Conservation (phyloP, 202 grass and related monocot species). For the Elaeis oleifera region DNA sequence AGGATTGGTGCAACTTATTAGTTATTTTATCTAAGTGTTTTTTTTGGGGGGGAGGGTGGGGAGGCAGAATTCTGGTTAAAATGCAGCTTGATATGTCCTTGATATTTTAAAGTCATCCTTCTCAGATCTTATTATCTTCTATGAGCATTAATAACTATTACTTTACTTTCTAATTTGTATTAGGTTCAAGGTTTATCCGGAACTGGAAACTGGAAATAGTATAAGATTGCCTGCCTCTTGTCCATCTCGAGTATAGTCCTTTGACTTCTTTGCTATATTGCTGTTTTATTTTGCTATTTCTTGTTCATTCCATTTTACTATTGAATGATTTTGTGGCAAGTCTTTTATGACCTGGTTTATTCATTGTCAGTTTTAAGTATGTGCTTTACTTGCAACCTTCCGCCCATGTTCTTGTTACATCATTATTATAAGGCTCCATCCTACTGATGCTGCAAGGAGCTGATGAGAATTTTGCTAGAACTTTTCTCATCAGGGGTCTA, state of each 20-base stretch:
- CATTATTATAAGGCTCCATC: neutral
- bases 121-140: neutral
- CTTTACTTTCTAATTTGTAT: conserved; percentile 19
- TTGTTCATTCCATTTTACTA: too few species aligned
- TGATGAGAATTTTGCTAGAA: conserved; percentile 16
- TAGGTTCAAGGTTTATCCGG: conserved; percentile 54
- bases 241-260: conserved; percentile 45
- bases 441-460: neutral
- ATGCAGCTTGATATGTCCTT: too few species aligned
- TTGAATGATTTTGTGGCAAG: too few species aligned
- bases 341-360: too few species aligned
- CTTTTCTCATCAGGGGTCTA: conserved; percentile 38
- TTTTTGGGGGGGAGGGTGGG: too few species aligned
- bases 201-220: conserved; percentile 76
- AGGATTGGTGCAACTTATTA: too few species aligned
- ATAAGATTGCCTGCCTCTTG: conserved; percentile 66
- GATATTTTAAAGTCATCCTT: too few species aligned
- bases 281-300: neutral
- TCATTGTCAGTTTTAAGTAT: too few species aligned
- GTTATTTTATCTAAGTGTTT: too few species aligned
- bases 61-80: too few species aligned
- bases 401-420: conserved; percentile 13
- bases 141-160: neutral
- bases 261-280: conserved; percentile 2
- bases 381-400: neutral